phyloP scores from a whole-genome alignment of 2,329 filamentous ascomycete species.

The Cytospora leucostoma region DNA sequence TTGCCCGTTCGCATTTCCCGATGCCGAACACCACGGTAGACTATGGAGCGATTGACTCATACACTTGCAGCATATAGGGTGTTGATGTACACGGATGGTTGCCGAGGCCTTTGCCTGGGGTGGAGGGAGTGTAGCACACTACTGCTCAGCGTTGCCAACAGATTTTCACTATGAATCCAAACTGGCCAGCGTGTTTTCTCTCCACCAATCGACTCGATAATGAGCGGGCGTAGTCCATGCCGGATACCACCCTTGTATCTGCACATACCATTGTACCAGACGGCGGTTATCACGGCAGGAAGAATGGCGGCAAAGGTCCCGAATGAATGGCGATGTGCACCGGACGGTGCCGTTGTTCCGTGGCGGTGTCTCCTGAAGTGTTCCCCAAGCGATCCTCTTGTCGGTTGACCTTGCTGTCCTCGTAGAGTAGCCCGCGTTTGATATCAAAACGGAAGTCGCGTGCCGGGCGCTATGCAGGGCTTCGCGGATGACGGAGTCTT shows the following conservation, averaged over 20 bases:
- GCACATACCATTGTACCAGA: not conserved
- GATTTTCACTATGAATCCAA: not conserved
- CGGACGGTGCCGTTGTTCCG: not conserved
- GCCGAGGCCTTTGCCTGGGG: not conserved
- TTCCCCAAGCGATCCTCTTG: not conserved
- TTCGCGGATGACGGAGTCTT: not conserved
- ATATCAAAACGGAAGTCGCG: not conserved
- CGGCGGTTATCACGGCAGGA: not conserved
- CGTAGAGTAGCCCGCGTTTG: not conserved
- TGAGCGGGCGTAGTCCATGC: not conserved
- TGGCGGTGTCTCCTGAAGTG: not conserved
- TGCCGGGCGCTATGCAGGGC: not conserved
- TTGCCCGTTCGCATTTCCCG: not conserved
- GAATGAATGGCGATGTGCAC: not conserved
- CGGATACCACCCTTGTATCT: not conserved
- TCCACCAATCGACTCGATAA: not conserved
- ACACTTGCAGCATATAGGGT: not conserved
- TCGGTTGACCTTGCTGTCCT: not conserved
- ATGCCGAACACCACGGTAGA: not conserved
- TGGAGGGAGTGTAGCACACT: not conserved
- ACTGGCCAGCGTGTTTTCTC: not conserved
- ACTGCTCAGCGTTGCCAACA: not conserved
- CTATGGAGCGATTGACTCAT: not conserved
- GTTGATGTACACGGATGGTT: not conserved
- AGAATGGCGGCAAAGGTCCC: not conserved